Percentiles rank a stretch among this genome's conserved stretches.
Conservation (phyloP, 2,329 filamentous ascomycete genomes). For the Paracoccidioides lutzii region DNA sequence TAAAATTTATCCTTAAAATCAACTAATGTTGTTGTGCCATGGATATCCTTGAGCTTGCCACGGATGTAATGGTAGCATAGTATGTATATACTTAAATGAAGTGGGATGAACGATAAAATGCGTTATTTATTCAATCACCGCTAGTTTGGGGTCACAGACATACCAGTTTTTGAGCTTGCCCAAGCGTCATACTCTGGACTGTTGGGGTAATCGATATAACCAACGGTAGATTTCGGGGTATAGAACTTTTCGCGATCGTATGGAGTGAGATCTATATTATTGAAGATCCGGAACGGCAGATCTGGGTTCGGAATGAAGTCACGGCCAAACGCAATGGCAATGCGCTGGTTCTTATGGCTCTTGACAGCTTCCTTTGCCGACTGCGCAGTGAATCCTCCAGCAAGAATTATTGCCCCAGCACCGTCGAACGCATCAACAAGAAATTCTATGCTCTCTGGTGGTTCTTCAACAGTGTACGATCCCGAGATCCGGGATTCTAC, state of each 20-base stretch:
- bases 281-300: constrained; percentile 29
- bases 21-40: too few relatives aligned
- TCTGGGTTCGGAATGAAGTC: constrained; percentile 36
- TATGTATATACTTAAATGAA: neutral
- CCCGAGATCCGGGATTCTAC: constrained; percentile 43
- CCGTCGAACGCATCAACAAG: constrained; percentile 34
- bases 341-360: constrained; percentile 19
- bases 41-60: too few relatives aligned
- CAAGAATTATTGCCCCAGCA: constrained; percentile 38
- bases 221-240: constrained; percentile 19
- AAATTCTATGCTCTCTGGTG: constrained; percentile 10
- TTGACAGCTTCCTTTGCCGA: constrained; percentile 26
- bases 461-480: constrained; percentile 19
- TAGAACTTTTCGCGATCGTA: constrained; percentile 35
- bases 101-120: neutral
- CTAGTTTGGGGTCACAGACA: neutral
- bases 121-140: neutral
- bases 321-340: constrained; percentile 30
- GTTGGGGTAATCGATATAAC: constrained; percentile 30
- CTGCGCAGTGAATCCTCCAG: constrained; percentile 34
- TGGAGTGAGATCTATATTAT: constrained; percentile 24
- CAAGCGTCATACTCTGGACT: constrained; percentile 1
- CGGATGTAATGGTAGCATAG: too few relatives aligned
- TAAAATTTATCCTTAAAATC: too few relatives aligned
- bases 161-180: neutral